These are phyloP conservation scores for Nakazawaea holstii DNA, from an alignment of 805 yeast species.

Conservation along the genomic window DNA sequence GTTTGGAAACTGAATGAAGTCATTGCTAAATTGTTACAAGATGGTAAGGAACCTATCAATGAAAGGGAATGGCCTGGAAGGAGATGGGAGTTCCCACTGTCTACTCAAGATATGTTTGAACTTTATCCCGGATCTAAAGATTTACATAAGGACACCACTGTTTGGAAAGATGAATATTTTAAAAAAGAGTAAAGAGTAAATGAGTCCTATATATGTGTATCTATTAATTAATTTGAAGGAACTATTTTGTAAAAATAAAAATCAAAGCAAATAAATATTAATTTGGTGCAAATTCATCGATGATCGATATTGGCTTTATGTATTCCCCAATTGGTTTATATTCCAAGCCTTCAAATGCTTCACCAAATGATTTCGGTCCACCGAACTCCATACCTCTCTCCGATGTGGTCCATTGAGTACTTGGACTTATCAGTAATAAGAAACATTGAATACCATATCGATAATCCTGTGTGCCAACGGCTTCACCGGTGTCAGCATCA, in stretches of 20 bases:
- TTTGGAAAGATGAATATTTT: slow-evolving; percentile 10
- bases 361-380: slow-evolving; percentile 33
- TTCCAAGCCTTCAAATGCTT: slow-evolving; percentile 26
- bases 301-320: slow-evolving; percentile 26
- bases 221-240: no score
- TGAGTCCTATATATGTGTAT: no score
- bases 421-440: slow-evolving; percentile 32
- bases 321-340: slow-evolving; percentile 33
- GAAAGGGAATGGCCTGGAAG: slow-evolving; percentile 31
- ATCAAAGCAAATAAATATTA: neutral
- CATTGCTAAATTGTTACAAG: slow-evolving; percentile 14
- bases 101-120: slow-evolving; percentile 27
- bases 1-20: slow-evolving; percentile 33
- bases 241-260: no score
- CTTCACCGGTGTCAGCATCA: slow-evolving; percentile 34
- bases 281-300: slow-evolving; percentile 24
- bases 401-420: slow-evolving; percentile 26
- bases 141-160: slow-evolving; percentile 21
- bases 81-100: slow-evolving; percentile 28
- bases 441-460: slow-evolving; percentile 36
- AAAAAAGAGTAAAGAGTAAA: neutral
- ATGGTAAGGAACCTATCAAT: slow-evolving; percentile 13
- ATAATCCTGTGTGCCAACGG: slow-evolving; percentile 41
- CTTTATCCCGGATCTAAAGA: slow-evolving; percentile 27
- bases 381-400: slow-evolving; percentile 32